Percentiles rank a stretch among this genome's conserved stretches.
Conservation (phyloP, 2,329 filamentous ascomycete species). For the Ambrosiella xylebori region DNA sequence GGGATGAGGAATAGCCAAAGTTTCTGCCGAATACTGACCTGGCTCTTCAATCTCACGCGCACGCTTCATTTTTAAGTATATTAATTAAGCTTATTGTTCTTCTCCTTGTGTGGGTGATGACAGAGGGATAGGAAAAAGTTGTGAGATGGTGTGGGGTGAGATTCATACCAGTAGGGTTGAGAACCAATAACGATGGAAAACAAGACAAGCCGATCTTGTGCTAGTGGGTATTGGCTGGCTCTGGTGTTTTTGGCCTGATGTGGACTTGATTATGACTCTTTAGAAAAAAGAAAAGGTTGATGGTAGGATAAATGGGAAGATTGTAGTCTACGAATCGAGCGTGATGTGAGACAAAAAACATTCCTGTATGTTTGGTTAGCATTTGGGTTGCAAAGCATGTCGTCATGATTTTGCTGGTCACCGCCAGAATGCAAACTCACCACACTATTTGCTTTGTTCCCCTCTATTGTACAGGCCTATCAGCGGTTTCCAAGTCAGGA, state of each 20-base stretch:
- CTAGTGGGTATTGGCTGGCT: neutral
- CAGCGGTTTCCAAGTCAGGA: neutral
- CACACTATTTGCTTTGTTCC: neutral
- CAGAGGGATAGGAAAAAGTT: neutral
- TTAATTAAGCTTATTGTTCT: constrained; percentile 12
- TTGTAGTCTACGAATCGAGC: neutral
- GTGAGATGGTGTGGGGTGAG: constrained; percentile 4
- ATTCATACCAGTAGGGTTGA: constrained; percentile 6
- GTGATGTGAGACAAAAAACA: neutral
- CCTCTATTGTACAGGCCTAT: neutral
- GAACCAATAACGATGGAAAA: neutral
- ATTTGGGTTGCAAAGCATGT: neutral
- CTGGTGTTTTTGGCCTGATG: neutral
- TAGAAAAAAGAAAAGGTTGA: neutral
- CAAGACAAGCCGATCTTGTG: neutral
- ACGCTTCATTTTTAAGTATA: constrained; percentile 36
- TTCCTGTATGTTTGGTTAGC: no score
- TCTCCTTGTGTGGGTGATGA: constrained; percentile 1
- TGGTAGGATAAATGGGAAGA: neutral
- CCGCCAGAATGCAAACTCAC: neutral
- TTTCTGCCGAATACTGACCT: constrained; percentile 3
- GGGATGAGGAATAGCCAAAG: constrained; percentile 1
- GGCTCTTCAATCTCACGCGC: constrained; percentile 39
- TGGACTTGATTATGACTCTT: neutral
- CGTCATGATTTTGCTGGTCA: neutral